Conservation (phyloP, 352 stramenopile species). For the Phytophthora kernoviae region DNA sequence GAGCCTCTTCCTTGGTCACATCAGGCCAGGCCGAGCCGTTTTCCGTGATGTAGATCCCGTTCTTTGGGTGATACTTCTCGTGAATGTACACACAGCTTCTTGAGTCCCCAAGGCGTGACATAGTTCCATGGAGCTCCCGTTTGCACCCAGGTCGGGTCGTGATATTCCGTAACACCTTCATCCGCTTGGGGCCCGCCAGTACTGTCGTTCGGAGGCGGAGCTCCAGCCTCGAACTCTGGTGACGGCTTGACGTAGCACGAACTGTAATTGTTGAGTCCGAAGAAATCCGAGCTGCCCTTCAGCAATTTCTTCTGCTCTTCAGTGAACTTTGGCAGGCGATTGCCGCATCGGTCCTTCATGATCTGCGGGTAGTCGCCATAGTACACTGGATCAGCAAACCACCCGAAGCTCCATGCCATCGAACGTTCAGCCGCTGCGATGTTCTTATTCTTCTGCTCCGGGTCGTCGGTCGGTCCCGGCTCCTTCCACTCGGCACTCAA, state of each 20-base stretch:
- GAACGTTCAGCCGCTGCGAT: conserved; percentile 68
- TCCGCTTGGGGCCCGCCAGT: conserved; percentile 40
- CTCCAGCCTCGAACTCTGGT: conserved; percentile 33
- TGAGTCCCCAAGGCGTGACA: conserved; percentile 77
- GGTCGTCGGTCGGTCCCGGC: conserved; percentile 49
- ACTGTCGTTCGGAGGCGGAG: conserved; percentile 28
- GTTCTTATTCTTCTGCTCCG: conserved; percentile 55
- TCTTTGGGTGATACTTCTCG: conserved; percentile 75
- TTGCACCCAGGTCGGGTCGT: conserved; percentile 50
- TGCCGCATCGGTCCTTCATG: conserved; percentile 84
- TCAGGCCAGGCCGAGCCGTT: conserved; percentile 81
- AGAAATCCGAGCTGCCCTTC: conserved; percentile 89
- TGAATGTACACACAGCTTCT: conserved; percentile 89
- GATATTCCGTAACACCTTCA: conserved; percentile 37
- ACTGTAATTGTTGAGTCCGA: conserved; percentile 95
- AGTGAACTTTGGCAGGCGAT: conserved; percentile 90
- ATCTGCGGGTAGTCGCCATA: conserved; percentile 91
- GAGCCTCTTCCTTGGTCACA: conserved; percentile 63
- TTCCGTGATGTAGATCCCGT: conserved; percentile 90
- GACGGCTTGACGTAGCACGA: conserved; percentile 46
- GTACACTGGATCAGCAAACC: conserved; percentile 92
- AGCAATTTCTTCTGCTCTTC: conserved; percentile 78
- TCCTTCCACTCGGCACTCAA: conserved; percentile 91
- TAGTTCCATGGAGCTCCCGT: conserved; percentile 81
- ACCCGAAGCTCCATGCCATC: conserved; percentile 88